Conservation (phyloP, 225 moss, liverwort and hornwort species). For the Bryoerythrophyllum caledonicum region DNA sequence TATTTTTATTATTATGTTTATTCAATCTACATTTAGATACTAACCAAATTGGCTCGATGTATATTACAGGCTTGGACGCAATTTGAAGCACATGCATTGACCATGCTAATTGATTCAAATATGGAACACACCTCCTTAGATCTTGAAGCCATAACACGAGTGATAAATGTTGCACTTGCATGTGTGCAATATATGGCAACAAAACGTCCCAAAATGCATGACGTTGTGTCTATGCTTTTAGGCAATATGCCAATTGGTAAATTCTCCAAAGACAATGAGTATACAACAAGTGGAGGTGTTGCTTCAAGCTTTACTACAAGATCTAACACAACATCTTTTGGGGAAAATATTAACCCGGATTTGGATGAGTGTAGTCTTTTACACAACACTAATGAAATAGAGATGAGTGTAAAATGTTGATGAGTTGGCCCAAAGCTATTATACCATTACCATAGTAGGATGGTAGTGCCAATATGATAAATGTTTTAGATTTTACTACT, state of each 20-base stretch:
- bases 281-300: not conserved
- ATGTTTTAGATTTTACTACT: fast-evolving
- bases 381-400: not conserved
- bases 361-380: not conserved
- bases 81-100: not conserved
- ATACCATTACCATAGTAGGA: no score
- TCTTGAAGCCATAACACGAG: not conserved
- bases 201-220: not conserved
- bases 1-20: no score
- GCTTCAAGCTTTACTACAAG: not conserved
- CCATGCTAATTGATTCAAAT: not conserved
- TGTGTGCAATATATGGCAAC: not conserved
- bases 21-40: no score
- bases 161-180: not conserved
- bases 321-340: not conserved
- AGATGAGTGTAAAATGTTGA: not conserved
- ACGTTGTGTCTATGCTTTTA: not conserved
- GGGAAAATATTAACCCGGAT: not conserved
- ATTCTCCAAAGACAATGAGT: not conserved
- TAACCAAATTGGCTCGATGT: no score
- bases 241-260: not conserved
- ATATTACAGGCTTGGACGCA: not conserved
- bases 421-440: no score
- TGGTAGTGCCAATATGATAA: no score
- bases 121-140: not conserved